These are phyloP conservation scores for Suillus luteus DNA, from an alignment of 768 basidiomycete species.

Conservation along the genomic window DNA sequence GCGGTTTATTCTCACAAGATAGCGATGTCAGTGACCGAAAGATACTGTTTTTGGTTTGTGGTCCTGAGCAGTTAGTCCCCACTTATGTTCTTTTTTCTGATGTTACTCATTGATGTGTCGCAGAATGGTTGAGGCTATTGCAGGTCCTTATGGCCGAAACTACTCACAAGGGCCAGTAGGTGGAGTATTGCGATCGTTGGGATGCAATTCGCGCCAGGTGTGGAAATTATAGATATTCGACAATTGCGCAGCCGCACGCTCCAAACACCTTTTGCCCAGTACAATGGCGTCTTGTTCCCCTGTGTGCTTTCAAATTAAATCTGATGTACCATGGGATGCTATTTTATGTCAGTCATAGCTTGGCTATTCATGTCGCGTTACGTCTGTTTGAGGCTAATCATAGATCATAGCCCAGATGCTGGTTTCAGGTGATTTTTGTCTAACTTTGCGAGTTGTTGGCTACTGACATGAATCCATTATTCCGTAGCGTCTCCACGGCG, in stretches of 20 bases:
- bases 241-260: background rate
- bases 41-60: conserved; percentile 74
- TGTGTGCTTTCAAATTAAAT: background rate
- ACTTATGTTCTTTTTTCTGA: background rate
- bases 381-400: background rate
- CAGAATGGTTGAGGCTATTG: conserved; percentile 76
- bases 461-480: background rate
- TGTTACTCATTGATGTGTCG: conserved; percentile 6
- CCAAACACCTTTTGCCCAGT: background rate
- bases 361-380: background rate
- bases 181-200: conserved; percentile 66
- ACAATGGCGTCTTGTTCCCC: background rate
- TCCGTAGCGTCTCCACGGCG: background rate
- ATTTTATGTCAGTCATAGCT: background rate
- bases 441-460: background rate
- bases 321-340: background rate
- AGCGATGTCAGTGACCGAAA: conserved; percentile 36
- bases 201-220: conserved; percentile 62
- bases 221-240: conserved; percentile 54
- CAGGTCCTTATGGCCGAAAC: conserved; percentile 77
- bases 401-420: background rate
- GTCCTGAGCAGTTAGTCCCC: conserved; percentile 73
- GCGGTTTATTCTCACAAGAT: conserved; percentile 20
- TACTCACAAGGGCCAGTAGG: conserved; percentile 73
- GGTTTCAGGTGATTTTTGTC: background rate